Conservation (phyloP, 768 basidiomycete species). For the Leccinum disarticulatum region DNA sequence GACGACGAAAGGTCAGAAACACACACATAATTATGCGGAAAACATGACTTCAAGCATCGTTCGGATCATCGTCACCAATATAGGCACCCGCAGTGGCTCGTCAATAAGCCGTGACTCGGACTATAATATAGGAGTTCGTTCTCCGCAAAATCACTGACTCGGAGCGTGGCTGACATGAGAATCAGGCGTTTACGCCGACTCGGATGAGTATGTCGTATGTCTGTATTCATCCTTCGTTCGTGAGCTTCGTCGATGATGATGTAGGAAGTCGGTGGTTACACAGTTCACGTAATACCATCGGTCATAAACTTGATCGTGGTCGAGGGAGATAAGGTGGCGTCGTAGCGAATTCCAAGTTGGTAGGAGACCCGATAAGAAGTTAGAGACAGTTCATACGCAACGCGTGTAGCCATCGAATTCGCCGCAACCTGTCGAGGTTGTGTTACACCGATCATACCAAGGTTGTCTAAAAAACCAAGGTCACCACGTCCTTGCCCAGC, state of each 20-base stretch:
- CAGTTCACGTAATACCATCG: conserved; percentile 94
- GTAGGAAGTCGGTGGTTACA: conserved; percentile 85
- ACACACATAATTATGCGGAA: no score
- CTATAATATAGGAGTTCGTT: conserved; percentile 82
- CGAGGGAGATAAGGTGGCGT: conserved; percentile 84
- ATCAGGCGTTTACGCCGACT: conserved; percentile 79
- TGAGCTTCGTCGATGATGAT: conserved; percentile 98
- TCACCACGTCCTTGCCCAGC: conserved; percentile 3
- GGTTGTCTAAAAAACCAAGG: conserved; percentile 65
- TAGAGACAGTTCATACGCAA: conserved; percentile 87
- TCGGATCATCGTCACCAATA: no score
- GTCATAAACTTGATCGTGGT: conserved; percentile 99
- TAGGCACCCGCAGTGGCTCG: no score
- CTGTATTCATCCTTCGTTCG: conserved; percentile 97
- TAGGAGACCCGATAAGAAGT: conserved; percentile 84
- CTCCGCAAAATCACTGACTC: conserved; percentile 87
- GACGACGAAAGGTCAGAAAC: no score
- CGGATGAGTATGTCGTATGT: conserved; percentile 86
- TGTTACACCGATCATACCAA: conserved; percentile 97
- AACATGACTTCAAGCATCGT: no score
- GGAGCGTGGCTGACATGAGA: conserved; percentile 98
- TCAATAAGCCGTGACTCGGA: no score
- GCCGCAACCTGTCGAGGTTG: conserved; percentile 98
- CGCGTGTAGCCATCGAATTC: conserved; percentile 92
- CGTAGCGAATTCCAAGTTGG: conserved; percentile 97